Percentiles rank a stretch among this genome's conserved stretches.
Evolutionary conservation across 768 basidiomycete genomes (phyloP).

Genomic region (Xanthoconium purpureum): DNA sequence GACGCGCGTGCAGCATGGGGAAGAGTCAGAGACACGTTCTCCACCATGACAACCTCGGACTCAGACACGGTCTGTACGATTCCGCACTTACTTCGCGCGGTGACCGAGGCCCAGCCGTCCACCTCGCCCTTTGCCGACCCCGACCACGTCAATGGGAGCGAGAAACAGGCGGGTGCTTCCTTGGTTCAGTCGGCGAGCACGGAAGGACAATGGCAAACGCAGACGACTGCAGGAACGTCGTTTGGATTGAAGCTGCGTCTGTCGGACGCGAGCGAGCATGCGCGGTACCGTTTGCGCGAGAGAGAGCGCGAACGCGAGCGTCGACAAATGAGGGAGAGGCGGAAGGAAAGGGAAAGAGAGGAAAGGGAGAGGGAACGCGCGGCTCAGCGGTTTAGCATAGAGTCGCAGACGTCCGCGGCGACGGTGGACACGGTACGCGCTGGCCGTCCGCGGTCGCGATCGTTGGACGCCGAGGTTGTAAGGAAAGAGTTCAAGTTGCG

Average conservation of each 20-base stretch:
- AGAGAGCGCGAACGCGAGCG: slow-evolving; percentile 17
- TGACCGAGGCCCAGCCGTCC: not conserved
- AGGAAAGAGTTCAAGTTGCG: slow-evolving; percentile 13
- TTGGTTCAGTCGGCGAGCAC: not conserved
- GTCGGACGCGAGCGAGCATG: slow-evolving; percentile 26
- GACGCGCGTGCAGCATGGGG: not conserved
- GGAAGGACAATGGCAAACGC: not conserved
- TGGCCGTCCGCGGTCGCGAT: no score
- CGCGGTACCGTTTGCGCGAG: slow-evolving; percentile 19
- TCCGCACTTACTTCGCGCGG: slow-evolving; percentile 3
- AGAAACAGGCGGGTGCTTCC: not conserved
- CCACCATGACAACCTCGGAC: slow-evolving; percentile 23
- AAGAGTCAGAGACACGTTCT: slow-evolving; percentile 17
- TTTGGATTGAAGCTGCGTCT: slow-evolving; percentile 20
- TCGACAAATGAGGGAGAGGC: not conserved
- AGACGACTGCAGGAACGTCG: slow-evolving; percentile 1
- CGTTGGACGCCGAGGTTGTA: not conserved
- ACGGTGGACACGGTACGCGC: not conserved
- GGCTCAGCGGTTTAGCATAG: not conserved
- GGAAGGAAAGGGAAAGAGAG: not conserved
- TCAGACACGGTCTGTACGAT: slow-evolving; percentile 8
- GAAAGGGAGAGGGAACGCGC: not conserved
- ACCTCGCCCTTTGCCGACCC: not conserved
- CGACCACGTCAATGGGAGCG: no score
- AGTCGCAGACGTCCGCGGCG: not conserved